Evolutionary conservation across 1,139 yeast genomes (phyloP), one percentile per base, ranked within the genome.

Genomic region (Taphrina communis): DNA sequence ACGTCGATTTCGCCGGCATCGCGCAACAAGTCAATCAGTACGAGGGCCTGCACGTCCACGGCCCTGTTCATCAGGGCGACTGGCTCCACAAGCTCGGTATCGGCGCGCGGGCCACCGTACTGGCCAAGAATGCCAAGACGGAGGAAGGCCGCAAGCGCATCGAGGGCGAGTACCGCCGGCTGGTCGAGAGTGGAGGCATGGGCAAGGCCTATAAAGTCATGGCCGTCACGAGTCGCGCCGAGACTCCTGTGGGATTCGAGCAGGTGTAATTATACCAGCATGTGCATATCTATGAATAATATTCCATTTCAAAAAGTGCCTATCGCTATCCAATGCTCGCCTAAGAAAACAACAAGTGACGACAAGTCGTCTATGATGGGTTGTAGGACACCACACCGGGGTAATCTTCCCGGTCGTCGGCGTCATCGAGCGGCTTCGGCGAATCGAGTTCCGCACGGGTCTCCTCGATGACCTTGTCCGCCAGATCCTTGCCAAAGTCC

Each of bases 21-120:
- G 80, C 79, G 41, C 75, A 76, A 9, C 80, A 82, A 4, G 81
- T 82, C 1, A 60, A 71, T 36, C 72, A 74, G 72, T 39, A 72
- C 75, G 71, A 74, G 12, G 79, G 79, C 25, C 78, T 82, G 0
- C 80, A 76, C 72, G 78, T 75, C 5, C 75, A 77, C 66, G 94
- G 92, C 0, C 90, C 94, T 0, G 83, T 84, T 0, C 86, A 86
- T 65, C 97, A 90, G 76, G 95, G 93, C 1, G 91, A 88, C 74
- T 90, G 92, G 88, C 81, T 90, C 41, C 90, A 89, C 74, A 82
- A 83, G 42, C 80, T 90, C 81, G 97, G 97, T 0, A 85, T 90
- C 53, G 93, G 90, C 0, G 85, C 87, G 71, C 81, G 97, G 51
- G 85, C 89, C 19, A 78, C 81, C 1, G 73, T 76, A 46, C 75